These are phyloP conservation scores for Solanum corneliomulleri DNA, from an alignment of 257 asterid species.

Conservation along the genomic window DNA sequence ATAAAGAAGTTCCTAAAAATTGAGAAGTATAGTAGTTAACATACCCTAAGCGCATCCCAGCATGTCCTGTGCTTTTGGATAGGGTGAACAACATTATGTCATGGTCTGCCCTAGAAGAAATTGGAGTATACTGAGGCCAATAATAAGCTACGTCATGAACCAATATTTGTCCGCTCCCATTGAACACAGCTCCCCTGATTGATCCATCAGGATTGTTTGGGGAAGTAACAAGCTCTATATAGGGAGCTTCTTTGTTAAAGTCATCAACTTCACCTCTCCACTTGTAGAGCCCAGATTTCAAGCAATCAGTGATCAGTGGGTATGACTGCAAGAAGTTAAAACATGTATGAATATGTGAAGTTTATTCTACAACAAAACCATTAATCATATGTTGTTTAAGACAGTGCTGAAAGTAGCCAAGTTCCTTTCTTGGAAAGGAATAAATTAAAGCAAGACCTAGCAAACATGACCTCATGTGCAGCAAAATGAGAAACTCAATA, in stretches of 20 bases:
- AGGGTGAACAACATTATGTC: conserved; percentile 90
- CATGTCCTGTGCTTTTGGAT: conserved; percentile 94
- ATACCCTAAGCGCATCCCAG: conserved; percentile 85
- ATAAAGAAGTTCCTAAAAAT: neutral
- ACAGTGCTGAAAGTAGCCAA: neutral
- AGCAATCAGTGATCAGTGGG: conserved; percentile 64
- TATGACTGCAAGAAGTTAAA: conserved; percentile 50
- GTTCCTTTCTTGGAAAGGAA: neutral
- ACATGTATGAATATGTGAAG: neutral
- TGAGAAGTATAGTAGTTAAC: neutral
- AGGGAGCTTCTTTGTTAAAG: conserved; percentile 43
- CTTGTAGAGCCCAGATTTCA: conserved; percentile 74
- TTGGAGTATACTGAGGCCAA: conserved; percentile 90
- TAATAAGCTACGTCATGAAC: conserved; percentile 86
- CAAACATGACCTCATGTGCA: neutral
- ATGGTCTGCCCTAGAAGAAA: conserved; percentile 56
- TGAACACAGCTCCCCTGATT: conserved; percentile 57
- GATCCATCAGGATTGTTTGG: conserved; percentile 96
- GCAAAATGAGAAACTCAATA: neutral
- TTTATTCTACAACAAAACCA: neutral
- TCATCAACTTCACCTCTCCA: conserved; percentile 81
- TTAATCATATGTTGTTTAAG: neutral
- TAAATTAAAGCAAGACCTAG: neutral
- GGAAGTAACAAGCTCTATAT: conserved; percentile 77
- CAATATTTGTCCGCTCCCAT: conserved; percentile 39